These are phyloP conservation scores for Cryptosporidium felis DNA, from an alignment of 169 alveolate species.

Conservation along the genomic window DNA sequence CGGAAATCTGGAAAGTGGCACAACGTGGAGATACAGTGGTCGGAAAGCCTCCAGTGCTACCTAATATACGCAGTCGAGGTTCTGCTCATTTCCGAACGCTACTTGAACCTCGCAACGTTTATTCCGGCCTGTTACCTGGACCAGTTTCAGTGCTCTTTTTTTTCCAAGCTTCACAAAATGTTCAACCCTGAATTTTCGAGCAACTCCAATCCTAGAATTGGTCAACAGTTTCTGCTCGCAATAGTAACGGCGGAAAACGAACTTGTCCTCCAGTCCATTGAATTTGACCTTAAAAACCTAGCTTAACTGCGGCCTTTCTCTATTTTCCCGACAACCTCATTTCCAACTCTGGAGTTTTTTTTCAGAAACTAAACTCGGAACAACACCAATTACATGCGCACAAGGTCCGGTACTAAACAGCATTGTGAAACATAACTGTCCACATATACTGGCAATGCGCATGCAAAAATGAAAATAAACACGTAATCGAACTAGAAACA, in stretches of 20 bases:
- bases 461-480: too few species aligned
- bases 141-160: not conserved
- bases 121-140: slow-evolving; percentile 5
- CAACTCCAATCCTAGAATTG: not conserved
- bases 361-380: too few species aligned
- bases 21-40: slow-evolving; percentile 19
- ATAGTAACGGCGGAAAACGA: slow-evolving; percentile 6
- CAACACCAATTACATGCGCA: too few species aligned
- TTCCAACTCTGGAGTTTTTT: too few species aligned
- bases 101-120: slow-evolving; percentile 16
- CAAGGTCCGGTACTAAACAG: too few species aligned
- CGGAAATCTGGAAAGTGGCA: slow-evolving; percentile 2
- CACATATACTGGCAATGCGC: too few species aligned
- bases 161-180: too few species aligned
- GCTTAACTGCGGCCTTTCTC: not conserved
- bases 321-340: not conserved
- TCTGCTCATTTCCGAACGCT: not conserved
- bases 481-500: not conserved
- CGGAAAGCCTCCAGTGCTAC: not conserved
- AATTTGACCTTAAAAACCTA: not conserved
- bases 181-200: not conserved
- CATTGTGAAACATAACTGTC: too few species aligned
- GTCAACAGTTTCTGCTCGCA: not conserved
- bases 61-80: slow-evolving; percentile 2
- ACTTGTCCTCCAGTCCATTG: slow-evolving; percentile 15